These are phyloP conservation scores for Coemansia sp. DNA, from an alignment of 192 early-diverging fungal genomes.

Conservation along the genomic window DNA sequence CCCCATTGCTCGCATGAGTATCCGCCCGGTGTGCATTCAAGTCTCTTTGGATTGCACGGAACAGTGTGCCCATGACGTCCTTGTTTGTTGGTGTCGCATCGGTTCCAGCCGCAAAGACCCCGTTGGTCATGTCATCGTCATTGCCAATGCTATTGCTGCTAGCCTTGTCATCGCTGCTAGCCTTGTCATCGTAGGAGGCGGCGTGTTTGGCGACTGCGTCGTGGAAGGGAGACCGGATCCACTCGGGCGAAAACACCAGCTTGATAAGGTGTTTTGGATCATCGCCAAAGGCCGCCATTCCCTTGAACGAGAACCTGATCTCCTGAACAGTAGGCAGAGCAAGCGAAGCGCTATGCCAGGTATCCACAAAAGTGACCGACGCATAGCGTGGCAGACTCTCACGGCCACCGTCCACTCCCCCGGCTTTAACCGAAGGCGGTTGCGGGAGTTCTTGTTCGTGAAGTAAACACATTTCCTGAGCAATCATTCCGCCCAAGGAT, in stretches of 20 bases:
- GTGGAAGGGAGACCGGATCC: constrained; percentile 28
- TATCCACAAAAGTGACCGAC: constrained; percentile 41
- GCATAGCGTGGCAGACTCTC: constrained; percentile 11
- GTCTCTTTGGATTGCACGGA: constrained; percentile 31
- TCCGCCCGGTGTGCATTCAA: constrained; percentile 4
- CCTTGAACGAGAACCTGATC: constrained; percentile 41
- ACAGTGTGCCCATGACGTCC: constrained; percentile 28
- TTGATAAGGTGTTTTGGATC: constrained; percentile 42
- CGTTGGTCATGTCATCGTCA: neutral
- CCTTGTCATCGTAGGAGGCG: neutral
- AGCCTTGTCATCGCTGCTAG: neutral
- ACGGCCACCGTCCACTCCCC: too few species aligned
- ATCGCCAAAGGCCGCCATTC: constrained; percentile 42
- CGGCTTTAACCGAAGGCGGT: too few species aligned
- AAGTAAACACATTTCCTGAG: constrained; percentile 66
- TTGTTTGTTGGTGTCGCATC: constrained; percentile 17
- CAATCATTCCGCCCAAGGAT: constrained; percentile 87
- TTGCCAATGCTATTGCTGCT: neutral
- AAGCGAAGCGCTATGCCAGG: constrained; percentile 47
- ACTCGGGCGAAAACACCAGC: constrained; percentile 43
- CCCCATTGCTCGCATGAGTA: neutral
- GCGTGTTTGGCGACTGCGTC: constrained; percentile 6
- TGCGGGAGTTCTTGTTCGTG: neutral
- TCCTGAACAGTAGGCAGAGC: constrained; percentile 50
- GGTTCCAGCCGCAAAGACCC: neutral